Percentiles rank a stretch among this genome's conserved stretches.
Evolutionary conservation across 352 stramenopile species (phyloP).

Genomic region (Pythium dissotocum): DNA sequence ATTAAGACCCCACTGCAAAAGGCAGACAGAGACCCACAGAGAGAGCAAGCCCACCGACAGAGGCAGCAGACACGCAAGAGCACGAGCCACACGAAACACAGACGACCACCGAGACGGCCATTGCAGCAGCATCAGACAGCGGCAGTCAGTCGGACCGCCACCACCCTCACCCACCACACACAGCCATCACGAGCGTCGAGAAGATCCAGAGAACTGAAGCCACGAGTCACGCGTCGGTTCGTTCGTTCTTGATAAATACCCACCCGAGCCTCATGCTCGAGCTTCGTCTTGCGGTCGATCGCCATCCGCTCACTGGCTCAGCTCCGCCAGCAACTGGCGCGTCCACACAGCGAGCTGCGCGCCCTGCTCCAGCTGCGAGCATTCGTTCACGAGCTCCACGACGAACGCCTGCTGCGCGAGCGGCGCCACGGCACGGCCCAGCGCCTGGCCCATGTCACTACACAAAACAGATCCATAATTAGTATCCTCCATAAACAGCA

Average conservation of each 20-base stretch:
- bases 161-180: no score
- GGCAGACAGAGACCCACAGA: constrained; percentile 6
- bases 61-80: not conserved
- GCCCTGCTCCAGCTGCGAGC: constrained; percentile 66
- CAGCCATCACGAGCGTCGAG: no score
- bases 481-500: constrained; percentile 21
- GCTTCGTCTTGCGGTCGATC: constrained; percentile 36
- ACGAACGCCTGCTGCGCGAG: constrained; percentile 74
- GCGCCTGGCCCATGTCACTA: constrained; percentile 82
- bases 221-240: not conserved
- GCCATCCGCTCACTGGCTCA: constrained; percentile 30
- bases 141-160: no score
- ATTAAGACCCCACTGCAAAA: constrained; percentile 5
- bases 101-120: not conserved
- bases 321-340: constrained; percentile 72
- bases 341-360: constrained; percentile 75
- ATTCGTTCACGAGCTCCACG: constrained; percentile 73
- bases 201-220: no score
- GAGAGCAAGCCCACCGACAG: not conserved
- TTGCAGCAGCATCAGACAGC: no score
- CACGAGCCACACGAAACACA: not conserved
- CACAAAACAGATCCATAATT: constrained; percentile 8
- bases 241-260: constrained; percentile 13
- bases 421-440: constrained; percentile 63
- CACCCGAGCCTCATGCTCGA: constrained; percentile 9